A percentile compares a stretch with the other conserved stretches of the same genome.
These are phyloP conservation scores for Quercus lobata DNA, from an alignment of 331 rosid genomes.

Conservation along the genomic window DNA sequence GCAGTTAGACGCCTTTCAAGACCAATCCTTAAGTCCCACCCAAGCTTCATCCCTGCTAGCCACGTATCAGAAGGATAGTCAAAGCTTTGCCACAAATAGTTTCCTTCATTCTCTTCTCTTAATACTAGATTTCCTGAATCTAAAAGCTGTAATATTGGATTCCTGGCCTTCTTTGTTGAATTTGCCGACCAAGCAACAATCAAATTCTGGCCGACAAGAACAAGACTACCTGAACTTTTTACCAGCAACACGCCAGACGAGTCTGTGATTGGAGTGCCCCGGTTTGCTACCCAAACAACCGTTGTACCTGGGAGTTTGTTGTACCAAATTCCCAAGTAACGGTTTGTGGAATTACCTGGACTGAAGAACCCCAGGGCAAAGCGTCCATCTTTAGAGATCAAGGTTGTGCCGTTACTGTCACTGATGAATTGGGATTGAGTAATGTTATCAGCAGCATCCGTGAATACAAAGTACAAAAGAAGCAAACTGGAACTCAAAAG, in stretches of 20 bases:
- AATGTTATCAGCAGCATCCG: conserved; percentile 17
- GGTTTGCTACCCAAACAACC: conserved; percentile 49
- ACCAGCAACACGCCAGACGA: conserved; percentile 27
- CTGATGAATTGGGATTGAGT: conserved; percentile 15
- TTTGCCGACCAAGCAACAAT: conserved; percentile 38
- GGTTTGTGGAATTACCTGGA: conserved; percentile 23
- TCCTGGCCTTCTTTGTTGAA: conserved; percentile 17
- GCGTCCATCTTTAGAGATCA: conserved; percentile 21
- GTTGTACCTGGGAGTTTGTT: conserved; percentile 14
- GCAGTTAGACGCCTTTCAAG: conserved; percentile 12
- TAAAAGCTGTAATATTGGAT: conserved; percentile 25
- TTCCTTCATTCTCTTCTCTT: conserved; percentile 15
- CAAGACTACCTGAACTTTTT: conserved; percentile 18
- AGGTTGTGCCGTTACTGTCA: background rate
- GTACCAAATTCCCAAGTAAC: conserved; percentile 46
- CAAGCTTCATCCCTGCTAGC: conserved; percentile 38
- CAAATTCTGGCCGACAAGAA: conserved; percentile 12
- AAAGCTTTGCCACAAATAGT: conserved; percentile 44
- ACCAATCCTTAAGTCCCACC: conserved; percentile 23
- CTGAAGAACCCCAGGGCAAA: conserved; percentile 51
- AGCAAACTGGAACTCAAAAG: background rate
- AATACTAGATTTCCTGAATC: conserved; percentile 39
- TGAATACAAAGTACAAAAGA: background rate
- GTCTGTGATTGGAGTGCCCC: conserved; percentile 21
- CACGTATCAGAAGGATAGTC: conserved; percentile 18